Conservation (phyloP, 1,284 basidiomycete species). For the Moniliophthora roreri region DNA sequence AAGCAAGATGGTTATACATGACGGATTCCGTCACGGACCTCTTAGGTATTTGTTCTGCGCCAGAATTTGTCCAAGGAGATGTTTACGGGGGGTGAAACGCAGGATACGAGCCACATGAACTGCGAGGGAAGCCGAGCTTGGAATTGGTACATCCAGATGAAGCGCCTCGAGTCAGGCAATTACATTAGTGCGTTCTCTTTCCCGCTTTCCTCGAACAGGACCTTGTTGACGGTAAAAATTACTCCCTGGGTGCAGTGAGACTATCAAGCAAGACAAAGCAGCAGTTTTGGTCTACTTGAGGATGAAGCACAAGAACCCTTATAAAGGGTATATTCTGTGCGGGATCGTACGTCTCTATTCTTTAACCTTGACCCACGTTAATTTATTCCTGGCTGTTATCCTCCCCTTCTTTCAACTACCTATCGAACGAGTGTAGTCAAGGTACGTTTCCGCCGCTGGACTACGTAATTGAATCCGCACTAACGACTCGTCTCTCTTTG, state of each 20-base stretch:
- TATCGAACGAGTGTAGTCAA: too few species aligned
- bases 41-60: conserved; percentile 45
- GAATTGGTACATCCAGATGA: conserved; percentile 78
- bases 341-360: conserved; percentile 52
- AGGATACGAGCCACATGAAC: conserved; percentile 73
- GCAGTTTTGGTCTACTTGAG: conserved; percentile 73
- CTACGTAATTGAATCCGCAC: too few species aligned
- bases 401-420: too few species aligned
- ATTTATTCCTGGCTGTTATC: too few species aligned
- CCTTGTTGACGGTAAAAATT: conserved; percentile 10
- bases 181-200: conserved; percentile 70
- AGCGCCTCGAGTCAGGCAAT: conserved; percentile 54
- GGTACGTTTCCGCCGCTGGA: too few species aligned
- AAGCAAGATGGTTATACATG: conserved; percentile 70
- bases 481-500: too few species aligned
- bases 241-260: conserved; percentile 46
- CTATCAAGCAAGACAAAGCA: conserved; percentile 72
- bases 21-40: conserved; percentile 71
- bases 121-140: conserved; percentile 62
- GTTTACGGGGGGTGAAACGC: conserved; percentile 2
- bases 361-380: too few species aligned
- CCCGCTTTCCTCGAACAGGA: not conserved
- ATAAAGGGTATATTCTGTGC: conserved; percentile 70
- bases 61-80: conserved; percentile 3
- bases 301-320: conserved; percentile 71